Evolutionary conservation across 78 protist genomes (phyloP).

Genomic region (Dictyostelium firmibasis): DNA sequence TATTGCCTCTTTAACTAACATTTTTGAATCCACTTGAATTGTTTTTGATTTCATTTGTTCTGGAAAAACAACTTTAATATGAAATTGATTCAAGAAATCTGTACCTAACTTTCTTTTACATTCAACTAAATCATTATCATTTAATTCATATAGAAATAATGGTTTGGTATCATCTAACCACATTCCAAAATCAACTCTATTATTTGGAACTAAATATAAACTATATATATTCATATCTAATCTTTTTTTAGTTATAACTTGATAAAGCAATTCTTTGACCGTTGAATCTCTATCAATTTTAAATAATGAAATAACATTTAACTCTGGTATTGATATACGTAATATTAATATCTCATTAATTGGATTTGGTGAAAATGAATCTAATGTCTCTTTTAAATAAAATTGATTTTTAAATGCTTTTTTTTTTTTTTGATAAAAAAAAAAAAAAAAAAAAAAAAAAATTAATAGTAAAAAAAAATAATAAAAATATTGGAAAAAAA

Average conservation of each 20-base stretch:
- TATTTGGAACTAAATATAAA: conserved; percentile 19
- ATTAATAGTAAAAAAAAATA: background rate
- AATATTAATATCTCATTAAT: conserved; percentile 14
- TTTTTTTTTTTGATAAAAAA: background rate
- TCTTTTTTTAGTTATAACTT: background rate
- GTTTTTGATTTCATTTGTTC: conserved; percentile 51
- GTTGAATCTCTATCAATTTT: background rate
- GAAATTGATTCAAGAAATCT: background rate
- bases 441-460: background rate
- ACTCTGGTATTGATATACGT: conserved; percentile 44
- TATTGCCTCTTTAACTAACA: conserved; percentile 19
- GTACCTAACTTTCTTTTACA: background rate
- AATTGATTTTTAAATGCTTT: conserved; percentile 37
- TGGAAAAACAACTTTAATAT: conserved; percentile 24
- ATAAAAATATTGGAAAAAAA: background rate
- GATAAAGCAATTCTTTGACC: background rate
- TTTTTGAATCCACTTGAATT: conserved; percentile 13
- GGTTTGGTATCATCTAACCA: conserved; percentile 42
- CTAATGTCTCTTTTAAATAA: conserved; percentile 25
- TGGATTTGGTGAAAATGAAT: conserved; percentile 7
- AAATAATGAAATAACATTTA: background rate
- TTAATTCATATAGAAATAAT: conserved; percentile 8
- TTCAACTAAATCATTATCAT: conserved; percentile 5
- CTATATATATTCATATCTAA: background rate
- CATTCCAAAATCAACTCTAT: conserved; percentile 28